Base-by-base conservation (phyloP, 1,139 yeast genomes). In the Zygosaccharomyces sapae region DNA sequence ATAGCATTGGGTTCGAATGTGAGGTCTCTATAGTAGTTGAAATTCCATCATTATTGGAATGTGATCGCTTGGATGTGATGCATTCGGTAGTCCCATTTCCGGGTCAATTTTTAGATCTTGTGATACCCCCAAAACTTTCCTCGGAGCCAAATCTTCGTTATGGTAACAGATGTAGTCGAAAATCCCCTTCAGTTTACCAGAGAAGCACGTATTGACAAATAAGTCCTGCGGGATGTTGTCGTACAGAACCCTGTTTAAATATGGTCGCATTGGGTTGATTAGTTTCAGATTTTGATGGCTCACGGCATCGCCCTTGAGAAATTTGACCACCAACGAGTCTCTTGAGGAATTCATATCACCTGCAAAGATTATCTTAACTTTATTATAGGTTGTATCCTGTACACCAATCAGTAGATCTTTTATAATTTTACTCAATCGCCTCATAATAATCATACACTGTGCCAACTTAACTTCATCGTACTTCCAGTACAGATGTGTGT, bases 11-110 rank as follows among this genome's bases (percentile, higher is more conserved):
- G n/a, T n/a, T n/a, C n/a, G n/a, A n/a, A n/a, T n/a, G n/a, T n/a
- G n/a, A n/a, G n/a, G n/a, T n/a, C n/a, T n/a, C 48, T 47, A 53
- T 18, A 57, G 47, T 25, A 83, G 79, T 59, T 80, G 83, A 60
- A 89, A 82, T 62, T 82, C 83, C 13, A 89, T 76, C 39, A 87
- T 80, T 50, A 90, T 71, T 5, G 96, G 92, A 56, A 90, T 82
- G 68, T 90, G 97, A 68, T 90, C 97, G 41, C 96, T 86, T 22
- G 97, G 97, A 70, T 84, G 86, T 59, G 86, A 82, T 8, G 84
- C 83, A 63, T 87, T 88, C 4, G 98, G 98, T 65, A 92, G 78
- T 1, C 97, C 98, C 60, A 85, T 79, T 50, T 82, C 79, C 46
- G 78, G 77, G 43, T 75, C 70, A 1, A 30, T 29, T 3, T 45